Evolutionary conservation across 2,329 filamentous ascomycete genomes (phyloP).

Genomic region (Beauveria brongniartii): DNA sequence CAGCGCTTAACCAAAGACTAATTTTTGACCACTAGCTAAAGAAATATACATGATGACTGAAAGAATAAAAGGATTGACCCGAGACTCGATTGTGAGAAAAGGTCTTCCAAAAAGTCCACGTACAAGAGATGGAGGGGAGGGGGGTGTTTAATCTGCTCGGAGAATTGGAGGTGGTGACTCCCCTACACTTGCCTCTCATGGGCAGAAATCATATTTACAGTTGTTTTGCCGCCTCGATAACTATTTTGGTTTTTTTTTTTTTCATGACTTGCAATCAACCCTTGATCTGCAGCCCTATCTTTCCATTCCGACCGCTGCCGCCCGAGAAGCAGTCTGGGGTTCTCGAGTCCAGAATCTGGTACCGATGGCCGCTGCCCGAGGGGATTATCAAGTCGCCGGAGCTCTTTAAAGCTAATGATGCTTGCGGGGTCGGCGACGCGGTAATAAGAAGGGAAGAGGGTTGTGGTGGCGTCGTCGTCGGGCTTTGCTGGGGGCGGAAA

Average conservation of each 20-base stretch:
- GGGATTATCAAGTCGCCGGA: background rate
- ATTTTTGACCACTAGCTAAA: too few species aligned
- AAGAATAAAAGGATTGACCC: too few species aligned
- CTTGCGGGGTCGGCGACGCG: background rate
- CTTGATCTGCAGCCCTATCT: background rate
- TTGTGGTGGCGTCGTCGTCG: background rate
- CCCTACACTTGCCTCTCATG: too few species aligned
- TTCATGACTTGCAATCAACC: background rate
- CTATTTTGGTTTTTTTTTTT: background rate
- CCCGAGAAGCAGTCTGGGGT: background rate
- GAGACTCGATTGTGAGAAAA: too few species aligned
- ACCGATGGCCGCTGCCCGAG: background rate
- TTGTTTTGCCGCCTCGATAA: too few species aligned
- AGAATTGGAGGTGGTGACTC: too few species aligned
- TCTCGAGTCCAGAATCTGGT: background rate
- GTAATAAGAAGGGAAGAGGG: background rate
- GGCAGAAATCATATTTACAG: too few species aligned
- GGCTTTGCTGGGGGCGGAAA: background rate
- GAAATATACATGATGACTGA: too few species aligned
- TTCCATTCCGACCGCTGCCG: background rate
- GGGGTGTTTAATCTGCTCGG: too few species aligned
- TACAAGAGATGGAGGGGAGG: too few species aligned
- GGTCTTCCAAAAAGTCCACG: too few species aligned
- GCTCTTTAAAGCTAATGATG: background rate
- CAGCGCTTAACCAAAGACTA: too few species aligned